Evolutionary conservation across 1,284 basidiomycete species (phyloP).

Genomic region (Cystobasidiaceae sp.): DNA sequence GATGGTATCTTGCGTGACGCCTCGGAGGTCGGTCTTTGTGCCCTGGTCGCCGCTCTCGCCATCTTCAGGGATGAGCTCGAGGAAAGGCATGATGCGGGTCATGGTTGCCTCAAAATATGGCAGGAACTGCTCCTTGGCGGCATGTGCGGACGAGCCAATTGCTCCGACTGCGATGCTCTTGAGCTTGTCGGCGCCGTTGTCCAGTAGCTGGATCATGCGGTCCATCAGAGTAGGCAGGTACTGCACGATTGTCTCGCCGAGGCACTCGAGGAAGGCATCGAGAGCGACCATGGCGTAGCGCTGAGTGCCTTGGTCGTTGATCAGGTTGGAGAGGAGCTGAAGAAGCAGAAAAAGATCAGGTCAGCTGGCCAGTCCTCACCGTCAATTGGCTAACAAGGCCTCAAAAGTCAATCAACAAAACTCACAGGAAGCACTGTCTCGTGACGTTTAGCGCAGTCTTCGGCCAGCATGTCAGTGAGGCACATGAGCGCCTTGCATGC

Average conservation of each 20-base stretch:
- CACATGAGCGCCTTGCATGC: slow-evolving; percentile 93
- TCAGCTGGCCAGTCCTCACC: background rate
- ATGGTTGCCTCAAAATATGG: slow-evolving; percentile 95
- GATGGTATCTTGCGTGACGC: slow-evolving; percentile 96
- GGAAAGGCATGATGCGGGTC: slow-evolving; percentile 75
- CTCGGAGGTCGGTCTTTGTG: slow-evolving; percentile 82
- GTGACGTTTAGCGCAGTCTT: slow-evolving; percentile 84
- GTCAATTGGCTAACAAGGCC: slow-evolving; percentile 35
- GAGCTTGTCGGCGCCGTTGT: slow-evolving; percentile 75
- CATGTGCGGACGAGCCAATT: slow-evolving; percentile 96
- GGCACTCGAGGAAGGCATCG: slow-evolving; percentile 91
- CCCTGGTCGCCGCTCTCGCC: slow-evolving; percentile 62
- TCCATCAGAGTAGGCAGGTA: slow-evolving; percentile 97
- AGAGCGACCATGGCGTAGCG: slow-evolving; percentile 90
- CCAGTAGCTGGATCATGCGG: slow-evolving; percentile 79
- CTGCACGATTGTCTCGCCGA: slow-evolving; percentile 78
- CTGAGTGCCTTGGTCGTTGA: slow-evolving; percentile 83
- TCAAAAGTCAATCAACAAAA: background rate
- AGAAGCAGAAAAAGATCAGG: too few relatives aligned
- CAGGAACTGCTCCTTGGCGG: slow-evolving; percentile 82
- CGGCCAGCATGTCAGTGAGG: slow-evolving; percentile 95
- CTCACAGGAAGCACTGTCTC: slow-evolving; percentile 75
- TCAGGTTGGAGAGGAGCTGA: slow-evolving; percentile 79
- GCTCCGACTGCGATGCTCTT: slow-evolving; percentile 97
- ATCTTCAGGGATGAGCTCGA: slow-evolving; percentile 64